Evolutionary conservation across 2,329 filamentous ascomycete genomes (phyloP), one percentile per base, ranked within the genome.

Genomic region (Cladorrhinum sp.): DNA sequence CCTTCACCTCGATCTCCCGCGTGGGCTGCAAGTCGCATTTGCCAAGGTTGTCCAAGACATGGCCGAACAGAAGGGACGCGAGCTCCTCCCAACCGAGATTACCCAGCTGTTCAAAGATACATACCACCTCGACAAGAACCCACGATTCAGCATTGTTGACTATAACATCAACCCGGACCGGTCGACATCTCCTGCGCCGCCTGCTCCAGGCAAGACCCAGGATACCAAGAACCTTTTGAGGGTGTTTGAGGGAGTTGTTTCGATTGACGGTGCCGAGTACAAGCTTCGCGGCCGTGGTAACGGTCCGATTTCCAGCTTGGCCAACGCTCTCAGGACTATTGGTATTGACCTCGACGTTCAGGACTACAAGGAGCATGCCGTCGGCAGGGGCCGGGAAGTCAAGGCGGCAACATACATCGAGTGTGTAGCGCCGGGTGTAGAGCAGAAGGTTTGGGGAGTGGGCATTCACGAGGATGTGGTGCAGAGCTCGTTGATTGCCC

Each of bases 361-460:
- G 50, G 92, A 97, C 74, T 98, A 98, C 81, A 96, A 96, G 80
- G 95, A 98, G 76, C 93, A 98, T 76, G 89, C 93, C 25, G 92
- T 98, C 67, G 92, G 92, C 66, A 81, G 82, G 55, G 91, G 91
- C 63, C 85, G 86, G 60, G 85, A 92, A 63, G 91, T 93, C 66
- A 96, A 96, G 79, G 93, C 93, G n/a, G 93, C 92, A 1, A 91
- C 93, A 1, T 98, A 96, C 73, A 96, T 98, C 65, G 91, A 97
- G 75, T 96, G 92, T 76, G 92, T 84, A 25, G 82, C 87, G 20
- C 77, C 83, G 3, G 85, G 84, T 51, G 88, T 81, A 64, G 83
- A 83, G 57, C 81, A 91, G 69, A 89, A 85, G 69, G 89, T 96
- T 2, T 96, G 92, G 92, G 92, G 92, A 67, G 89, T 96, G 6